phyloP scores from a whole-genome alignment of 176 grass and related monocot species.

The Bromus sterilis region DNA sequence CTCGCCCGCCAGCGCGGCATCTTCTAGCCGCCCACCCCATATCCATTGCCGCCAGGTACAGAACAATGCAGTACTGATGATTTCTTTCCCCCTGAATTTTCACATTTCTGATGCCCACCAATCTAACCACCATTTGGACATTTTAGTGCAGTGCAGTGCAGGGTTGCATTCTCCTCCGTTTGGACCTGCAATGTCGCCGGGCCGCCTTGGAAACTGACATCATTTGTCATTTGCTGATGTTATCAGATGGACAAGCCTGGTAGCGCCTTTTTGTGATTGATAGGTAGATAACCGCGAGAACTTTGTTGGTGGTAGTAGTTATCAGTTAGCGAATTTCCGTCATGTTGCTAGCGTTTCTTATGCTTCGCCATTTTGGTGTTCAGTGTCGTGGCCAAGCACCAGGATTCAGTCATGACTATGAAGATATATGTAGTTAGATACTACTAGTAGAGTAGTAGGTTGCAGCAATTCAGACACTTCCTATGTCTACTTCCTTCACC shows the following conservation, averaged over 20 bases:
- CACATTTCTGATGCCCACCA: neutral
- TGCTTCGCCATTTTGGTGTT: neutral
- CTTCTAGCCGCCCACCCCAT: neutral
- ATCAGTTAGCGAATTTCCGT: neutral
- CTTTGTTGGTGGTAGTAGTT: neutral
- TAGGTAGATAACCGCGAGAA: neutral
- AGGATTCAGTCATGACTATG: neutral
- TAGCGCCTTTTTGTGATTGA: neutral
- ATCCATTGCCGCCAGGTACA: neutral
- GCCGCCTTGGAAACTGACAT: neutral
- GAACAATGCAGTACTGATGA: neutral
- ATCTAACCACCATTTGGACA: neutral
- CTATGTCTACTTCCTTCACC: neutral
- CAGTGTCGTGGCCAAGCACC: neutral
- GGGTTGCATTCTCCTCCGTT: neutral
- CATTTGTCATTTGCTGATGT: neutral
- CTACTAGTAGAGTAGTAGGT: too few species aligned
- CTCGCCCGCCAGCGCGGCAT: constrained; percentile 16
- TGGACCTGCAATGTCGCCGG: neutral
- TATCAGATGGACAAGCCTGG: neutral
- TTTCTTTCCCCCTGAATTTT: neutral
- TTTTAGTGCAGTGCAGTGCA: neutral
- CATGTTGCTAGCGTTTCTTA: neutral
- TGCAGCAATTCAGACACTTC: neutral
- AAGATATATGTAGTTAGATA: neutral